Conservation (phyloP, 352 stramenopile genomes). For the Aphanomyces euteiches region DNA sequence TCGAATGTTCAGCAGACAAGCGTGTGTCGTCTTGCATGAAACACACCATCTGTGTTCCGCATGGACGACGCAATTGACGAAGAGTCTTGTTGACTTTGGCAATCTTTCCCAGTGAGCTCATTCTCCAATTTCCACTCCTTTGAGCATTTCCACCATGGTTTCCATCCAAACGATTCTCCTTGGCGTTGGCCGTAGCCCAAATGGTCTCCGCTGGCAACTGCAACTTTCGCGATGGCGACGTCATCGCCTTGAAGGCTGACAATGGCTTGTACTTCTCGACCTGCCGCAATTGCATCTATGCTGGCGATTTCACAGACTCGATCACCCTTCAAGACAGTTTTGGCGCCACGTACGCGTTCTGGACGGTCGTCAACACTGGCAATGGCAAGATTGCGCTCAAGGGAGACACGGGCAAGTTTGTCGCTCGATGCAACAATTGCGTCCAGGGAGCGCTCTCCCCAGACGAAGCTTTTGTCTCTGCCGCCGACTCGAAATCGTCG, state of each 20-base stretch:
- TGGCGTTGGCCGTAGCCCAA: slow-evolving; percentile 12
- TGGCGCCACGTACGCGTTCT: background rate
- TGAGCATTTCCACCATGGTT: too few relatives aligned
- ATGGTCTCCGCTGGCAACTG: slow-evolving; percentile 1
- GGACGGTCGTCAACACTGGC: background rate
- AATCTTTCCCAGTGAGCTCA: too few relatives aligned
- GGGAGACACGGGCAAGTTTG: background rate
- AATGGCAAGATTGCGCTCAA: slow-evolving; percentile 24
- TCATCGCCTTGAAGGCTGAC: slow-evolving; percentile 14
- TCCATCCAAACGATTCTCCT: too few relatives aligned
- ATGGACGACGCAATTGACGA: too few relatives aligned
- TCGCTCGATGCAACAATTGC: background rate
- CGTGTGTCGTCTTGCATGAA: too few relatives aligned
- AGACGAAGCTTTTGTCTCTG: background rate
- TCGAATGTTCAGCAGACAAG: too few relatives aligned
- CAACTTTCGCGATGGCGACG: background rate
- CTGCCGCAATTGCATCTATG: background rate
- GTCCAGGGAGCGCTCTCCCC: too few relatives aligned
- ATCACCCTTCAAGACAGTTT: background rate
- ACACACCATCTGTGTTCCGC: too few relatives aligned
- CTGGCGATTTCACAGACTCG: background rate
- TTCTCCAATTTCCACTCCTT: too few relatives aligned
- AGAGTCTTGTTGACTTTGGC: too few relatives aligned
- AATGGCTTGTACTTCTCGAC: background rate
- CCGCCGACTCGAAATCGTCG: background rate